Conservation (phyloP, 2,329 filamentous ascomycete species). For the Magnaporthiopsis poae region DNA sequence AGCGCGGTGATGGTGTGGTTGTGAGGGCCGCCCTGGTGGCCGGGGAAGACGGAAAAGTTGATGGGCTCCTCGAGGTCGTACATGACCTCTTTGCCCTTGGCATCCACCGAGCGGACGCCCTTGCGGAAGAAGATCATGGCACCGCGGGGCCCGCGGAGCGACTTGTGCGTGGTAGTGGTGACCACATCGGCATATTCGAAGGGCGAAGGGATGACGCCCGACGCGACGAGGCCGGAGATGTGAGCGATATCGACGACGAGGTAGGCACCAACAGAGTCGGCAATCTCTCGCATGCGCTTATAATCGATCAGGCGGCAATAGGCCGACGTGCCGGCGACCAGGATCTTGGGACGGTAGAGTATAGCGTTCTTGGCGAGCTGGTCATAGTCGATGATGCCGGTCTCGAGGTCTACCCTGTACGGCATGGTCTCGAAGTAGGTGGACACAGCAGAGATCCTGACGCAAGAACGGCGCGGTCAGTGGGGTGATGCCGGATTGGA, state of each 20-base stretch:
- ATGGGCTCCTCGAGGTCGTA: conserved; percentile 94
- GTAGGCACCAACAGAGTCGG: conserved; percentile 87
- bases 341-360: conserved; percentile 89
- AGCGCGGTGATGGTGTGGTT: conserved; percentile 99
- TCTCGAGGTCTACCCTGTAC: conserved; percentile 80
- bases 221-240: conserved; percentile 90
- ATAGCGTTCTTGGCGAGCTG: conserved; percentile 79
- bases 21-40: conserved; percentile 95
- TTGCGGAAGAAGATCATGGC: conserved; percentile 99
- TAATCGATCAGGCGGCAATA: conserved; percentile 99
- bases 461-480: neutral
- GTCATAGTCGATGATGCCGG: conserved; percentile 95
- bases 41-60: conserved; percentile 98
- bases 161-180: conserved; percentile 98
- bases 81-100: conserved; percentile 81
- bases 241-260: conserved; percentile 97
- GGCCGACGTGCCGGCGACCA: conserved; percentile 91
- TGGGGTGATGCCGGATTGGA: neutral
- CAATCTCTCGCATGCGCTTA: conserved; percentile 87
- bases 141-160: conserved; percentile 87
- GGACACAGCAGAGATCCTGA: conserved; percentile 83
- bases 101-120: conserved; percentile 78
- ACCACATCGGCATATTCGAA: conserved; percentile 92
- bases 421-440: conserved; percentile 99
- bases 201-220: conserved; percentile 83